Evolutionary conservation across 2,329 filamentous ascomycete species (phyloP).

Genomic region (Blastomyces silverae): DNA sequence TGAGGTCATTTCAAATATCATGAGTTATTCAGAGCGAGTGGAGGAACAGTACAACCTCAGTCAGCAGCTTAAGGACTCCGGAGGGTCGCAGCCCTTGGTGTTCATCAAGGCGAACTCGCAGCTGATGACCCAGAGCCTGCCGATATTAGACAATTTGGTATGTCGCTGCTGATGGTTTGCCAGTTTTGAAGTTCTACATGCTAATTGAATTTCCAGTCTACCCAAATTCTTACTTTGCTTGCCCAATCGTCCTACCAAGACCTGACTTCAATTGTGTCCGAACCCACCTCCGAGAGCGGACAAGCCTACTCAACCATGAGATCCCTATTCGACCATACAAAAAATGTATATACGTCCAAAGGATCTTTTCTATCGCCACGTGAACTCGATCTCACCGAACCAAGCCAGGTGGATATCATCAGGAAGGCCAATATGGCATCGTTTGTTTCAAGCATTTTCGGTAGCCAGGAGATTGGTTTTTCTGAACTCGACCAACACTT

Average conservation of each 20-base stretch:
- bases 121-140: constrained; percentile 53
- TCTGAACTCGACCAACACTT: constrained; percentile 58
- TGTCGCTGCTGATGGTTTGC: constrained; percentile 23
- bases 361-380: constrained; percentile 51
- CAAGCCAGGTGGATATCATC: constrained; percentile 52
- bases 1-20: constrained; percentile 39
- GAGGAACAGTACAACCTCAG: constrained; percentile 37
- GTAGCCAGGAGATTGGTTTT: constrained; percentile 58
- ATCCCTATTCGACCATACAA: constrained; percentile 57
- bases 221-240: constrained; percentile 52
- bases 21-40: constrained; percentile 39
- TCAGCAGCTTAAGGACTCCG: constrained; percentile 29
- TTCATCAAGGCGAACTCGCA: constrained; percentile 41
- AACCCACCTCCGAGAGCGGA: constrained; percentile 50
- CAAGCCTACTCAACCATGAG: constrained; percentile 58
- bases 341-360: constrained; percentile 53
- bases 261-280: constrained; percentile 51
- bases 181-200: constrained; percentile 16
- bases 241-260: constrained; percentile 52
- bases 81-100: constrained; percentile 31
- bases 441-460: constrained; percentile 58
- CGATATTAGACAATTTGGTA: constrained; percentile 57
- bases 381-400: constrained; percentile 48
- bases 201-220: constrained; percentile 40
- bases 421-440: constrained; percentile 59